Evolutionary conservation across 2,329 filamentous ascomycete species (phyloP), one percentile per base, ranked within the genome.

Genomic region (Phyllosticta citriasiana): DNA sequence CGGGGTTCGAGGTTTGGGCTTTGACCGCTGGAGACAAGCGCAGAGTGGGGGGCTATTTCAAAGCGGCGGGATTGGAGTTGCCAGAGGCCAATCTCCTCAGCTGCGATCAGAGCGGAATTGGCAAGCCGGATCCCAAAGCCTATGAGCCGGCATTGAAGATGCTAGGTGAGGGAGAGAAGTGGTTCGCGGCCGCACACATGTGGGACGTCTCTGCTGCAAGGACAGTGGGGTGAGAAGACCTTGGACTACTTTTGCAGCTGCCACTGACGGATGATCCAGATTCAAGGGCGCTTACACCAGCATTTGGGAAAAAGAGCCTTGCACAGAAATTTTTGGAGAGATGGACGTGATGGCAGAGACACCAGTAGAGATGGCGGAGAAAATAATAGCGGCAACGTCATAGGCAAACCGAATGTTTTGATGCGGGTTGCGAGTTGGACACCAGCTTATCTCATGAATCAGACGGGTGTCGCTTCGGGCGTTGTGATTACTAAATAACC

Each of bases 121-220:
- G 77, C 1, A 84, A 83, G 68, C 82, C 82, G 0, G 77, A 75
- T 0, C 69, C 77, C 3, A 74, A 67, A 26, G 77, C 79, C 0
- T 84, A 84, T 65, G 66, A 69, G 63, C 72, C 74, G 1, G 67
- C 80, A 5, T 68, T 79, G 35, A 73, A 74, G n/a, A 69, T 67
- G 56, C 76, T 83, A 60, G 74, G 65, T 0, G 71, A 65, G 2
- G 67, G 78, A 53, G 63, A 69, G 63, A 76, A 75, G 54, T 84
- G 81, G 81, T 84, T 84, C 67, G 82, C 80, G 0, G 82, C 82
- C 1, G 82, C 81, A 24, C 82, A 84, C 70, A 80, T 81, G 75
- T 84, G 82, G 82, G 82, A 85, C 72, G 81, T 82, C 1, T 40
- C 35, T 40, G 35, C 35, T 40, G 82, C 82, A 8, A 74, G 73